Evolutionary conservation across 2,329 filamentous ascomycete species (phyloP).

Genomic region (Dactylellina haptotyla): DNA sequence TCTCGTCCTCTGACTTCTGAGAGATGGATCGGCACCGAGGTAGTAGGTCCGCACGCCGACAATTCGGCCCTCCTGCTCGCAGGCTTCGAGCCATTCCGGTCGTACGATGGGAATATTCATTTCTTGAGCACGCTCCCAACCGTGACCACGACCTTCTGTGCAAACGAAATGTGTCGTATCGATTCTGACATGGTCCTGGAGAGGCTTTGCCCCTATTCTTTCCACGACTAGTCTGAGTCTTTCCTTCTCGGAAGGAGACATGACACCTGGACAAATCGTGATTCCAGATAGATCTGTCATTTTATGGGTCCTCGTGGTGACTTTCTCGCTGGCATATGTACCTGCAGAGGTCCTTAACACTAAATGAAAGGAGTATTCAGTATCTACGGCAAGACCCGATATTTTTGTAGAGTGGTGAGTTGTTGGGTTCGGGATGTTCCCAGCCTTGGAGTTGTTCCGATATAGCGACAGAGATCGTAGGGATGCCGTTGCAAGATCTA

Average conservation of each 20-base stretch:
- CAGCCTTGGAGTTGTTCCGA: constrained; percentile 95
- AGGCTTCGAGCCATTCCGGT: constrained; percentile 97
- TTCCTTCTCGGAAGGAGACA: constrained; percentile 76
- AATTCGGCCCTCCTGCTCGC: constrained; percentile 89
- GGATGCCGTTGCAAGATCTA: constrained; percentile 90
- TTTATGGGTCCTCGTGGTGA: constrained; percentile 91
- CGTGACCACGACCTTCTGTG: constrained; percentile 85
- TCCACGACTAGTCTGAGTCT: constrained; percentile 79
- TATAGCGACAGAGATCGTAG: constrained; percentile 89
- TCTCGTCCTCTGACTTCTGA: constrained; percentile 33
- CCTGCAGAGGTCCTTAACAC: constrained; percentile 90
- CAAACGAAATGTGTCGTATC: constrained; percentile 99
- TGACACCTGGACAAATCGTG: constrained; percentile 88
- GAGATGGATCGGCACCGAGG: constrained; percentile 75
- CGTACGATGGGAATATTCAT: constrained; percentile 98
- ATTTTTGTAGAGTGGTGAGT: constrained; percentile 97
- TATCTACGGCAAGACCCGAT: constrained; percentile 92
- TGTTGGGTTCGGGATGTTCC: constrained; percentile 86
- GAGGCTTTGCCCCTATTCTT: constrained; percentile 83
- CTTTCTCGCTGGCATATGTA: constrained; percentile 82
- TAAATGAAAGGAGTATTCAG: constrained; percentile 93
- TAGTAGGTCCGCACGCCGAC: constrained; percentile 96
- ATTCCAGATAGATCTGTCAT: constrained; percentile 98
- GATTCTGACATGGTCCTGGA: constrained; percentile 89
- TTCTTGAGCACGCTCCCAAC: constrained; percentile 96